A percentile compares a stretch with the other conserved stretches of the same genome.
Evolutionary conservation across 2,329 filamentous ascomycete genomes (phyloP).

Genomic region (Aspergillus texensis): DNA sequence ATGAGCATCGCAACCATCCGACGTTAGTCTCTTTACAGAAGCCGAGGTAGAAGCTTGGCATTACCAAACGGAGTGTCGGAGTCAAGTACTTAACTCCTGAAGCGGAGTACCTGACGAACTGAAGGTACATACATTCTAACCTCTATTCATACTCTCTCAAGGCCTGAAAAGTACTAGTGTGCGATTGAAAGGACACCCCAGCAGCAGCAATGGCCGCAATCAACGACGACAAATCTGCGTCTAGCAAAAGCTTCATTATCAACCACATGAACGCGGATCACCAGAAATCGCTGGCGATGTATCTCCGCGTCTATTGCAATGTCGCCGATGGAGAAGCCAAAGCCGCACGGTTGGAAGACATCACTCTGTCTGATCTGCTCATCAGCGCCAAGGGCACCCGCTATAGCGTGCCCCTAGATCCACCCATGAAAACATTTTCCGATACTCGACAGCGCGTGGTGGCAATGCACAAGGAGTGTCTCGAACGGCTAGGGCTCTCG

Average conservation of each 20-base stretch:
- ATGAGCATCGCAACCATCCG: not conserved
- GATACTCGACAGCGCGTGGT: slow-evolving; percentile 73
- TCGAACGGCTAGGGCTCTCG: slow-evolving; percentile 63
- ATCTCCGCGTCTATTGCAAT: slow-evolving; percentile 71
- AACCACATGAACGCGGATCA: slow-evolving; percentile 89
- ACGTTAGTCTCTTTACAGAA: not conserved
- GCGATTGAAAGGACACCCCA: not conserved
- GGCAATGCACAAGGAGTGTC: slow-evolving; percentile 67
- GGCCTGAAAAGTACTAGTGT: not conserved
- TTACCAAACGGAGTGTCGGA: not conserved
- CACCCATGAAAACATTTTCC: slow-evolving; percentile 67
- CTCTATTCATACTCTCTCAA: not conserved
- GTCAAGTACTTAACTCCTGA: slow-evolving; percentile 2
- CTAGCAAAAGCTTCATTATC: slow-evolving; percentile 65
- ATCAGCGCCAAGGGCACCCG: slow-evolving; percentile 56
- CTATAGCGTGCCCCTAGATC: slow-evolving; percentile 64
- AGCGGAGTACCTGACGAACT: not conserved
- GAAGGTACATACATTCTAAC: not conserved
- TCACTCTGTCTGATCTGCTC: slow-evolving; percentile 65
- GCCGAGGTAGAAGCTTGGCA: slow-evolving; percentile 5
- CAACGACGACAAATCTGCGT: slow-evolving; percentile 12
- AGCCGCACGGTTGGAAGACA: slow-evolving; percentile 64
- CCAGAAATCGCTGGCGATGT: slow-evolving; percentile 70
- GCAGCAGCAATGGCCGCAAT: not conserved
- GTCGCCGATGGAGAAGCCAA: slow-evolving; percentile 60